phyloP scores from a whole-genome alignment of 331 rosid genomes.

The Spiraea crenata region DNA sequence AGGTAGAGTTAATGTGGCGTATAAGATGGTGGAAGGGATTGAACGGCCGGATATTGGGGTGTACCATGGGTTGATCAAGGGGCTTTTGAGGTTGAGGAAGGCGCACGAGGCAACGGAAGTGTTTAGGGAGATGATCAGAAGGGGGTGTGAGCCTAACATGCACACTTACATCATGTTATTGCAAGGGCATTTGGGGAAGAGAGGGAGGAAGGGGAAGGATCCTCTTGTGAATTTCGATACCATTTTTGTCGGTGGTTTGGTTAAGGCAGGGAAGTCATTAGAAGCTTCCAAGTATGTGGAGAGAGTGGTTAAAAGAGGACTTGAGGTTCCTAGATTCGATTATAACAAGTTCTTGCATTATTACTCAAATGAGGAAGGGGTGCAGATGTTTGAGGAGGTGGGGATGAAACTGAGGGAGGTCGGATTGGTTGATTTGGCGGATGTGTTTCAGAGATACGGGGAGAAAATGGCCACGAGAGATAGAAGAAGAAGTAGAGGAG shows the following conservation, averaged over 20 bases:
- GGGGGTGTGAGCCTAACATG: constrained; percentile 80
- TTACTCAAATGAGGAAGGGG: constrained; percentile 77
- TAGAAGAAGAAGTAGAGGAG: constrained; percentile 53
- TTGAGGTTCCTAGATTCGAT: constrained; percentile 85
- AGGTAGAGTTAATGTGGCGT: constrained; percentile 61
- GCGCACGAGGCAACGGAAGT: constrained; percentile 73
- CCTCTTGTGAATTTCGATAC: constrained; percentile 72
- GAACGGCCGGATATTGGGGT: constrained; percentile 51
- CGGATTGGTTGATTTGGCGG: constrained; percentile 83
- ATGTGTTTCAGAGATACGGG: constrained; percentile 72
- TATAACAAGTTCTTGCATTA: constrained; percentile 70
- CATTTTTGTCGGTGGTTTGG: constrained; percentile 89
- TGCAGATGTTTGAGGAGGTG: constrained; percentile 65
- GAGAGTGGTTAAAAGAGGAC: constrained; percentile 61
- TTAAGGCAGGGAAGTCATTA: constrained; percentile 60
- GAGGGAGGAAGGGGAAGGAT: constrained; percentile 76
- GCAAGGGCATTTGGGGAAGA: constrained; percentile 91
- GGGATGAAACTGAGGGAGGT: constrained; percentile 73
- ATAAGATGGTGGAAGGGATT: constrained; percentile 43
- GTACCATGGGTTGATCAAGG: constrained; percentile 71
- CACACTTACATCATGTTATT: constrained; percentile 80
- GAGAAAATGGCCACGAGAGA: constrained; percentile 83
- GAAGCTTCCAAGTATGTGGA: constrained; percentile 84
- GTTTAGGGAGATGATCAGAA: constrained; percentile 70
- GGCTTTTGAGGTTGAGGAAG: constrained; percentile 63